phyloP scores from a whole-genome alignment of 345 rosid genomes.

The Eucalyptus tenuipes region DNA sequence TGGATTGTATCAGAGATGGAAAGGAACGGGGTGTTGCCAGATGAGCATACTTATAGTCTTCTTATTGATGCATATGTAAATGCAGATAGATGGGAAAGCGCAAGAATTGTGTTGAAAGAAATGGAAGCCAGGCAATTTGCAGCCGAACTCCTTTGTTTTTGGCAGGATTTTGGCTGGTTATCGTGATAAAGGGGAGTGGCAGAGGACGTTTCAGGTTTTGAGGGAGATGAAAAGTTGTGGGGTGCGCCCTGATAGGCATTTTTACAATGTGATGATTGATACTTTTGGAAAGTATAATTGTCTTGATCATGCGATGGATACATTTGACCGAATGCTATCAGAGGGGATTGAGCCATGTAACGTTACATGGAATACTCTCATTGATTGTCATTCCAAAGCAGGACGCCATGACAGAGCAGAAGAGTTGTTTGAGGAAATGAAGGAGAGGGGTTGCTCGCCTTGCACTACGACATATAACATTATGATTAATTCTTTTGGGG shows the following conservation, averaged over 20 bases:
- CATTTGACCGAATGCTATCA: conserved; percentile 68
- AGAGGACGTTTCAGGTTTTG: conserved; percentile 81
- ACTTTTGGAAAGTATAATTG: conserved; percentile 89
- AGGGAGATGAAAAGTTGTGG: conserved; percentile 84
- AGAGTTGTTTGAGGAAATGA: conserved; percentile 77
- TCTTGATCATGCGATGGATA: conserved; percentile 80
- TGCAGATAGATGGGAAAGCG: conserved; percentile 96
- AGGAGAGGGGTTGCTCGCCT: conserved; percentile 57
- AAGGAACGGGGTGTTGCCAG: conserved; percentile 66
- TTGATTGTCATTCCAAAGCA: conserved; percentile 80
- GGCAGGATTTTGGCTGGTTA: conserved; percentile 74
- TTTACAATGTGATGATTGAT: conserved; percentile 91
- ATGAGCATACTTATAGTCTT: conserved; percentile 79
- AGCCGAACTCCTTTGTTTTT: conserved; percentile 70
- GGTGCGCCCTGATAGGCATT: conserved; percentile 70
- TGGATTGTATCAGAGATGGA: conserved; percentile 85
- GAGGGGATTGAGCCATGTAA: conserved; percentile 77
- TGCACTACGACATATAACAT: conserved; percentile 80
- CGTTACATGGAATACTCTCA: conserved; percentile 91
- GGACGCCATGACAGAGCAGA: conserved; percentile 64
- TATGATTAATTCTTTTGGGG: conserved; percentile 76
- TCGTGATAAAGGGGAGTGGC: conserved; percentile 93
- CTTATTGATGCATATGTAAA: conserved; percentile 79
- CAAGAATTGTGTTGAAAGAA: conserved; percentile 83
- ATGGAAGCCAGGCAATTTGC: conserved; percentile 69